Evolutionary conservation across 139 green algal species (phyloP).

Genomic region (Eudorina sp.): DNA sequence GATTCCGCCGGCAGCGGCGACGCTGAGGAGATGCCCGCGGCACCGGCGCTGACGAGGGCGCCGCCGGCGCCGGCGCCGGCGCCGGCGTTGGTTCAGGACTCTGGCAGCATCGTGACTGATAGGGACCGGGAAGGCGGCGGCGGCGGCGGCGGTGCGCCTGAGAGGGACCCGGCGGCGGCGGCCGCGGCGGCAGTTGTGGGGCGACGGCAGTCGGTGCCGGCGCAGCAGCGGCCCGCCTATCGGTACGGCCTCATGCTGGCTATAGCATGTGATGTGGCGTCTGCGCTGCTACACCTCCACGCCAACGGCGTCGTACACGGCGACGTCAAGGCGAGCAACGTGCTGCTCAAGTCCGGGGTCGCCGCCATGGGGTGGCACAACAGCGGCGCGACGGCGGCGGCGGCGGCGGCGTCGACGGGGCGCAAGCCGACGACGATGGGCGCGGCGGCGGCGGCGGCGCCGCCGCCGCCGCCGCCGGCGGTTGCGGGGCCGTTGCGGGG

Average conservation of each 20-base stretch:
- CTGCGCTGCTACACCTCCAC: slow-evolving; percentile 34
- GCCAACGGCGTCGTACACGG: slow-evolving; percentile 25
- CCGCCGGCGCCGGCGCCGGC: too few relatives aligned
- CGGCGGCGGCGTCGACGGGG: background rate
- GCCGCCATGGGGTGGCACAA: background rate
- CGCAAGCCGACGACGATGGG: background rate
- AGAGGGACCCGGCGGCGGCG: too few relatives aligned
- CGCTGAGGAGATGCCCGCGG: too few relatives aligned
- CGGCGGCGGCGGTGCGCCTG: too few relatives aligned
- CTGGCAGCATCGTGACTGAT: background rate
- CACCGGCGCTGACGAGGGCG: too few relatives aligned
- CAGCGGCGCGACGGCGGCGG: background rate
- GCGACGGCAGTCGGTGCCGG: background rate
- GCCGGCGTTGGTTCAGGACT: background rate
- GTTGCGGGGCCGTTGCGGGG: background rate
- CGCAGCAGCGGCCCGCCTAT: background rate
- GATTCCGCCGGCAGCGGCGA: too few relatives aligned
- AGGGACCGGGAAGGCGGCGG: too few relatives aligned
- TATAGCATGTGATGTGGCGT: slow-evolving; percentile 6
- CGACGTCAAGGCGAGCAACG: slow-evolving; percentile 38
- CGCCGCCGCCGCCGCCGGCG: too few relatives aligned
- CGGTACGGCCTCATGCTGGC: slow-evolving; percentile 30
- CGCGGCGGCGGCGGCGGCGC: background rate
- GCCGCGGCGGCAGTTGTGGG: too few relatives aligned
- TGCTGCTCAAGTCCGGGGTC: slow-evolving; percentile 31